Evolutionary conservation across 2,329 filamentous ascomycete genomes (phyloP).

Genomic region (Arachnopeziza araneosa): DNA sequence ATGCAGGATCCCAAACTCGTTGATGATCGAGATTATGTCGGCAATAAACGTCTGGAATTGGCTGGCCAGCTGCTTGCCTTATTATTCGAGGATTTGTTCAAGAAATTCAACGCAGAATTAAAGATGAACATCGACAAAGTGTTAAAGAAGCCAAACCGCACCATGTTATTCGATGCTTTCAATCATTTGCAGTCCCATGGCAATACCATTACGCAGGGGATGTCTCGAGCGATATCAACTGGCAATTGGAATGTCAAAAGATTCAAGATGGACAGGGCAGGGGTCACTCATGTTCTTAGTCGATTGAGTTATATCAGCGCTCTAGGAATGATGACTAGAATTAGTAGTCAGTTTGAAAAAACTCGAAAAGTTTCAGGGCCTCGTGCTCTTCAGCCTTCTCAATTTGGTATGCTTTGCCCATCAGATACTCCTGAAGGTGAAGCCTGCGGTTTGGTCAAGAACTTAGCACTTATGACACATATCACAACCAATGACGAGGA

Average conservation of each 20-base stretch:
- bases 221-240: conserved; percentile 94
- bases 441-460: conserved; percentile 96
- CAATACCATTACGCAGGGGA: conserved; percentile 81
- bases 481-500: conserved; percentile 97
- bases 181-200: conserved; percentile 79
- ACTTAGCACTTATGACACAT: conserved; percentile 96
- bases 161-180: conserved; percentile 80
- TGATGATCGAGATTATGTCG: conserved; percentile 95
- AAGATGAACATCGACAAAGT: conserved; percentile 95
- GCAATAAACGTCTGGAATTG: conserved; percentile 92
- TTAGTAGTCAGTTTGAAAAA: conserved; percentile 98
- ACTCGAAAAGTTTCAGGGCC: conserved; percentile 94
- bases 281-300: conserved; percentile 93
- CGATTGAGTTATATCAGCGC: conserved; percentile 94
- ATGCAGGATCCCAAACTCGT: conserved; percentile 84
- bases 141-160: conserved; percentile 86
- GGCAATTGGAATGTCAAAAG: conserved; percentile 98
- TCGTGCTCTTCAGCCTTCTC: conserved; percentile 90
- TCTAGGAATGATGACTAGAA: conserved; percentile 98
- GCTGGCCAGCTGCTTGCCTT: conserved; percentile 91
- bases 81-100: conserved; percentile 96
- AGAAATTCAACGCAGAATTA: conserved; percentile 83
- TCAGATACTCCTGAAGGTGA: conserved; percentile 98
- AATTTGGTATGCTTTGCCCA: conserved; percentile 96
- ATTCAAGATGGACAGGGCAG: conserved; percentile 97